Conservation (phyloP, 306 rosid species). For the Vigna hirtella region DNA sequence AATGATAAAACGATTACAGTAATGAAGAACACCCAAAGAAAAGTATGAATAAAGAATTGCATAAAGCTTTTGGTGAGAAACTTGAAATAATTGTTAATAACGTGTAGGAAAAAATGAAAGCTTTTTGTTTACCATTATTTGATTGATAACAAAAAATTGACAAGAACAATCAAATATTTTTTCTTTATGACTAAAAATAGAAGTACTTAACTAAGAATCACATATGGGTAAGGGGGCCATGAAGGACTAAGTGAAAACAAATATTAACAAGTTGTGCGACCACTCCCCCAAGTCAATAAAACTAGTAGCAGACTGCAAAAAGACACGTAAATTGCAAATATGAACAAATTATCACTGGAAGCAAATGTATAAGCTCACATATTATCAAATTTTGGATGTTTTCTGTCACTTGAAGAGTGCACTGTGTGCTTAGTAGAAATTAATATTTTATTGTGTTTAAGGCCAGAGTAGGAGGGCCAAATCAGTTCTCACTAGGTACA, state of each 20-base stretch:
- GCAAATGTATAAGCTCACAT: background rate
- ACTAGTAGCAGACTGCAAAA: background rate
- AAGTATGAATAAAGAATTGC: background rate
- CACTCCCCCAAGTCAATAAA: background rate
- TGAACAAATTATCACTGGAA: background rate
- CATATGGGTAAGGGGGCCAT: background rate
- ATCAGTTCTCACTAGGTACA: background rate
- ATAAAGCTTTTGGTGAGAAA: constrained; percentile 13
- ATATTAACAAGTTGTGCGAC: background rate
- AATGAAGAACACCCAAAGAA: constrained; percentile 18
- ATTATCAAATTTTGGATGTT: constrained; percentile 6
- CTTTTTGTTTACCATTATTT: background rate
- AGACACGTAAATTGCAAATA: background rate
- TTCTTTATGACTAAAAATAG: constrained; percentile 15
- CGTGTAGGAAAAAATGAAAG: background rate
- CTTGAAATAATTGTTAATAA: background rate
- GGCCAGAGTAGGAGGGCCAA: background rate
- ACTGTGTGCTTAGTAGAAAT: background rate
- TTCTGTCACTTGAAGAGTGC: background rate
- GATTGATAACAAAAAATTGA: background rate
- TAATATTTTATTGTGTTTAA: constrained; percentile 13
- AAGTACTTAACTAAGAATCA: background rate
- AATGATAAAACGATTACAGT: background rate
- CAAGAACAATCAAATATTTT: constrained; percentile 9
- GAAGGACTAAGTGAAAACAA: background rate